Evolutionary conservation across 2,329 filamentous ascomycete species (phyloP).

Genomic region (Diaporthe batatas): DNA sequence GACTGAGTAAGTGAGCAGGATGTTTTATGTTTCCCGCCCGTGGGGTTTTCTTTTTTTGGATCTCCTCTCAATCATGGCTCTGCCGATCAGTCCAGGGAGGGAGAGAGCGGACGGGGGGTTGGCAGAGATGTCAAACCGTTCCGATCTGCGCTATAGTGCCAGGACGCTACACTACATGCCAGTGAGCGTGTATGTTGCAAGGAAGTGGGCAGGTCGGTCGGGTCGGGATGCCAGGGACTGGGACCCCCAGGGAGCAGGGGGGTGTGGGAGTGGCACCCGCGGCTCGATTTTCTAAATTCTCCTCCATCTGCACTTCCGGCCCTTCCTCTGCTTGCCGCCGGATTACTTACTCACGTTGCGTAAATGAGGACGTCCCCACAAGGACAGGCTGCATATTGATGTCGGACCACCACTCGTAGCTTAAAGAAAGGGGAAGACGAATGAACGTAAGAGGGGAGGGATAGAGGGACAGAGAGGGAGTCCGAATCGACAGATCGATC

Average conservation of each 20-base stretch:
- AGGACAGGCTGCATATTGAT: constrained; percentile 3
- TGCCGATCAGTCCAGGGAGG: constrained; percentile 10
- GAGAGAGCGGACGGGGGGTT: background rate
- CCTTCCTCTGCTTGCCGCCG: constrained; percentile 5
- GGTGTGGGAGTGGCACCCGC: background rate
- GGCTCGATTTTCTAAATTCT: background rate
- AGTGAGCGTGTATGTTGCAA: background rate
- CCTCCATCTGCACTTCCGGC: background rate
- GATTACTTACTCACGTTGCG: background rate
- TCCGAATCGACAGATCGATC: background rate
- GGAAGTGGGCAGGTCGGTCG: background rate
- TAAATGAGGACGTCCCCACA: constrained; percentile 23
- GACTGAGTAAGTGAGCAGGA: background rate
- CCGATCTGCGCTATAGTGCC: constrained; percentile 9
- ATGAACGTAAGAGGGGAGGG: background rate
- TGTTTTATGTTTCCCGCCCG: background rate
- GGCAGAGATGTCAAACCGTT: constrained; percentile 19
- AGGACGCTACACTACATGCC: too few relatives aligned
- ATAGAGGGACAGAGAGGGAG: background rate
- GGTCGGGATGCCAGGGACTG: too few relatives aligned
- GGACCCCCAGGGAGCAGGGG: background rate
- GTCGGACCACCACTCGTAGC: constrained; percentile 1
- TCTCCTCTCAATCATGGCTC: background rate
- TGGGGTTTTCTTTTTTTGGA: background rate
- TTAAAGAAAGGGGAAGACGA: background rate